Conservation (phyloP, 1,139 yeast species). For the Debaryomycetaceae sp. region DNA sequence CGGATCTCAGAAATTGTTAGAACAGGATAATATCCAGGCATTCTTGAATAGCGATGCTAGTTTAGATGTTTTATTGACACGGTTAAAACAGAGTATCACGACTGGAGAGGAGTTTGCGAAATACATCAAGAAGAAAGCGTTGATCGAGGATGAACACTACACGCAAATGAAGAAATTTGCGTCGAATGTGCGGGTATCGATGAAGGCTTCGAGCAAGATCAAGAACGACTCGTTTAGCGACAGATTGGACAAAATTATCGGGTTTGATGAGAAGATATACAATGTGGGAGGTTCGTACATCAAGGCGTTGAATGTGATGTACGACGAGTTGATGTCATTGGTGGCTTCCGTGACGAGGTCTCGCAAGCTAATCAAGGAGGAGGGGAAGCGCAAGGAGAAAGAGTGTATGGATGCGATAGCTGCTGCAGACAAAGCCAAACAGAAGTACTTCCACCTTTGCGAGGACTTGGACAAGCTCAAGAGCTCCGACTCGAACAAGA, state of each 20-base stretch:
- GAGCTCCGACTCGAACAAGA: conserved; percentile 79
- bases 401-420: conserved; percentile 78
- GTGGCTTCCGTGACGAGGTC: conserved; percentile 64
- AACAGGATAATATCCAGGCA: conserved; percentile 25
- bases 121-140: conserved; percentile 74
- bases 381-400: conserved; percentile 76
- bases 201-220: conserved; percentile 47
- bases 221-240: conserved; percentile 68
- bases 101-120: conserved; percentile 84
- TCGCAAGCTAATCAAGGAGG: conserved; percentile 77
- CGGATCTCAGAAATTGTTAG: conserved; percentile 20
- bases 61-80: conserved; percentile 62
- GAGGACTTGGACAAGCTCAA: conserved; percentile 83
- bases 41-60: conserved; percentile 38
- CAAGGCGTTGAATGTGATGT: conserved; percentile 77
- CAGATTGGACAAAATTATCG: conserved; percentile 66
- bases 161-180: conserved; percentile 69
- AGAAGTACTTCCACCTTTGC: conserved; percentile 74
- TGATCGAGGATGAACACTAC: conserved; percentile 76
- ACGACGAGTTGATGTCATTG: conserved; percentile 77
- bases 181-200: conserved; percentile 47
- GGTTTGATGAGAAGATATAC: conserved; percentile 71
- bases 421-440: conserved; percentile 85
- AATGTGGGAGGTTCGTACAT: conserved; percentile 76
- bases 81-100: conserved; percentile 74